phyloP scores from a whole-genome alignment of 202 grass and related monocot species.

The Schoenoplectus triqueter region DNA sequence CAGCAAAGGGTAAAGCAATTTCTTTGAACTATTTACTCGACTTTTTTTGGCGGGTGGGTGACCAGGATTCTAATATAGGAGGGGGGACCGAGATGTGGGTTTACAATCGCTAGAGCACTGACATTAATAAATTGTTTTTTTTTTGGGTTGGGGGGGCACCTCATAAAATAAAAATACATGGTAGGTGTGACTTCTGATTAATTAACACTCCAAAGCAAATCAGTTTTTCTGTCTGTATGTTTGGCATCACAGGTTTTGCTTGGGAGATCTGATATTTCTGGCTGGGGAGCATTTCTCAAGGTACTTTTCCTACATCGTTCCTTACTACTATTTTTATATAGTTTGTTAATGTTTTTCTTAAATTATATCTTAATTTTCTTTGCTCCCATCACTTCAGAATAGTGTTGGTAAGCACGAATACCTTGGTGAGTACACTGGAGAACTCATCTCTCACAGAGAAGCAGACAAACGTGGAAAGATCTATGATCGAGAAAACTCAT shows the following conservation, averaged over 20 bases:
- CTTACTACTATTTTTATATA: slow-evolving; percentile 6
- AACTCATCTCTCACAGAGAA: slow-evolving; percentile 93
- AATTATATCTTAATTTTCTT: neutral
- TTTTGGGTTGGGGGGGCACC: no score
- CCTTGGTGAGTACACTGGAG: slow-evolving; percentile 94
- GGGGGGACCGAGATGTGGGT: no score
- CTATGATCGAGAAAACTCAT: slow-evolving; percentile 93
- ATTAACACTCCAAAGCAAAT: slow-evolving; percentile 28
- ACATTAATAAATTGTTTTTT: no score
- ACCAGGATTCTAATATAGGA: no score
- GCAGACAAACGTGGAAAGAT: slow-evolving; percentile 98
- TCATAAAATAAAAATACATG: no score
- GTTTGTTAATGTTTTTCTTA: slow-evolving; percentile 8
- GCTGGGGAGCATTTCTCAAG: slow-evolving; percentile 99
- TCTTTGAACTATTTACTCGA: slow-evolving; percentile 34
- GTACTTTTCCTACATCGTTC: slow-evolving; percentile 44
- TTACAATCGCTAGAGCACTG: no score
- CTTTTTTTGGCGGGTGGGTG: neutral
- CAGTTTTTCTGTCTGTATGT: slow-evolving; percentile 21
- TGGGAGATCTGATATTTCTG: slow-evolving; percentile 91
- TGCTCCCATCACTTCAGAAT: slow-evolving; percentile 61
- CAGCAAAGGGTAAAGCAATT: slow-evolving; percentile 79
- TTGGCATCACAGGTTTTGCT: slow-evolving; percentile 73
- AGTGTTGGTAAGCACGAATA: slow-evolving; percentile 93
- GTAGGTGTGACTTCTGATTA: neutral